Percentiles rank a stretch among this genome's conserved stretches.
These are phyloP conservation scores for Pisolithus tinctorius DNA, from an alignment of 768 basidiomycete genomes.

Conservation along the genomic window DNA sequence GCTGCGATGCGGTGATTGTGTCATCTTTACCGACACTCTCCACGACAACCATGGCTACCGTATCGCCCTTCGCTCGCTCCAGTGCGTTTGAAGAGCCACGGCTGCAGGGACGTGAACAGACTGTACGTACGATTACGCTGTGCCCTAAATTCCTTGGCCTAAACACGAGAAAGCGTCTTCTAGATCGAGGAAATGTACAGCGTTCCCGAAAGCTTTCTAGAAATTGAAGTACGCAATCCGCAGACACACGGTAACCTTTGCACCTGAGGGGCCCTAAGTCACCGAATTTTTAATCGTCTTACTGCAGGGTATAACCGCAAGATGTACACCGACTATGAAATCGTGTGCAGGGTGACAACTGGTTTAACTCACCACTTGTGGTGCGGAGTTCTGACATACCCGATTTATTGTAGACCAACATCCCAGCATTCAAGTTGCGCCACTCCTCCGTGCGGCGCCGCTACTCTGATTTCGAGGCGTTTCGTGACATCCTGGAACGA, in stretches of 20 bases:
- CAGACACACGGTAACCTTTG: conserved; percentile 78
- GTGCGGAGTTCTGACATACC: conserved; percentile 1
- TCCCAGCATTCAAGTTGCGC: conserved; percentile 97
- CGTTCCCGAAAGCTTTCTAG: conserved; percentile 92
- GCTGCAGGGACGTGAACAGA: conserved; percentile 47
- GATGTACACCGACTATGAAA: conserved; percentile 99
- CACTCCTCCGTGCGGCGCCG: conserved; percentile 83
- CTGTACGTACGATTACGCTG: conserved; percentile 31
- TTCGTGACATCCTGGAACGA: conserved; percentile 95
- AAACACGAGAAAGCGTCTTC: conserved; percentile 28
- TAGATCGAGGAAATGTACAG: conserved; percentile 99
- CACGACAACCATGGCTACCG: conserved; percentile 25
- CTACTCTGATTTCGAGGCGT: conserved; percentile 93
- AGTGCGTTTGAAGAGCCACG: conserved; percentile 49
- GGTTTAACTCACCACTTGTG: conserved; percentile 1
- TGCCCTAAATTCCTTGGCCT: conserved; percentile 15
- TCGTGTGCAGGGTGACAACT: conserved; percentile 81
- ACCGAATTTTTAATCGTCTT: not conserved
- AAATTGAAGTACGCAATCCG: conserved; percentile 95
- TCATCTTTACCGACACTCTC: conserved; percentile 7
- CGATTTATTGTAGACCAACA: conserved; percentile 70
- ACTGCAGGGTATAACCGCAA: conserved; percentile 84
- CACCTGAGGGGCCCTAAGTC: not conserved
- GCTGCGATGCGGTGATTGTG: conserved; percentile 6
- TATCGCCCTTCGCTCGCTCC: conserved; percentile 60